phyloP scores from a whole-genome alignment of 2,329 filamentous ascomycete genomes.

The Neonectria punicea region DNA sequence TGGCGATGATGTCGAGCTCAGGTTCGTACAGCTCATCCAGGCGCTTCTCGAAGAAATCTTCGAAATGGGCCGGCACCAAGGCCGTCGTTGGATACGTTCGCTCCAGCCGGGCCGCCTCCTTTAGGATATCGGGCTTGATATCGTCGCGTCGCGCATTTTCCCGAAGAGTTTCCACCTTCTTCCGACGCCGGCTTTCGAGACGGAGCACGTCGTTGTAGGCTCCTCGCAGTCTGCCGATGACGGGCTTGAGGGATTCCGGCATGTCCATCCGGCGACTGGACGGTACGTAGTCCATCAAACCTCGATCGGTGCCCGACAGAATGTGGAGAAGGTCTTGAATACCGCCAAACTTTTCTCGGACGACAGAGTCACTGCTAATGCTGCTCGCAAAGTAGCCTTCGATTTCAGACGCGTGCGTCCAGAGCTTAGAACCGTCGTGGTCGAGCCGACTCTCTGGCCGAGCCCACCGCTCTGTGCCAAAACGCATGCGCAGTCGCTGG shows the following conservation, averaged over 20 bases:
- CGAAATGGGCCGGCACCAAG: constrained; percentile 90
- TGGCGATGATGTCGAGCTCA: constrained; percentile 76
- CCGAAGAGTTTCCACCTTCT: constrained; percentile 81
- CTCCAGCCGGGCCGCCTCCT: constrained; percentile 86
- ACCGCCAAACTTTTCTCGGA: constrained; percentile 81
- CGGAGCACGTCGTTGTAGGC: constrained; percentile 87
- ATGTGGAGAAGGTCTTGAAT: constrained; percentile 80
- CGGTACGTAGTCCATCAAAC: constrained; percentile 88
- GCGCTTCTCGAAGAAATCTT: constrained; percentile 86
- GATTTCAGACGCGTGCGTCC: constrained; percentile 80
- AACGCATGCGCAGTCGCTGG: constrained; percentile 76
- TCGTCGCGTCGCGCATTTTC: constrained; percentile 88
- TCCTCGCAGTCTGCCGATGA: constrained; percentile 79
- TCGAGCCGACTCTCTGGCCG: constrained; percentile 77
- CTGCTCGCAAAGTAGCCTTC: constrained; percentile 83
- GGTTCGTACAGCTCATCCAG: constrained; percentile 80
- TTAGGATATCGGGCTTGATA: constrained; percentile 84
- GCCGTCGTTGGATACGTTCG: constrained; percentile 85
- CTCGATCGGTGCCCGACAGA: constrained; percentile 81
- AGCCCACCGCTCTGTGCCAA: constrained; percentile 88
- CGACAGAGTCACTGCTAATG: constrained; percentile 65
- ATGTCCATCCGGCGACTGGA: constrained; percentile 83
- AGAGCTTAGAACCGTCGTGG: constrained; percentile 73
- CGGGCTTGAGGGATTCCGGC: constrained; percentile 81
- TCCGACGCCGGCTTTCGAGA: constrained; percentile 81